Percentiles rank a stretch among this genome's conserved stretches.
Evolutionary conservation across 768 basidiomycete genomes (phyloP).

Genomic region (Asterophora lycoperdoides): DNA sequence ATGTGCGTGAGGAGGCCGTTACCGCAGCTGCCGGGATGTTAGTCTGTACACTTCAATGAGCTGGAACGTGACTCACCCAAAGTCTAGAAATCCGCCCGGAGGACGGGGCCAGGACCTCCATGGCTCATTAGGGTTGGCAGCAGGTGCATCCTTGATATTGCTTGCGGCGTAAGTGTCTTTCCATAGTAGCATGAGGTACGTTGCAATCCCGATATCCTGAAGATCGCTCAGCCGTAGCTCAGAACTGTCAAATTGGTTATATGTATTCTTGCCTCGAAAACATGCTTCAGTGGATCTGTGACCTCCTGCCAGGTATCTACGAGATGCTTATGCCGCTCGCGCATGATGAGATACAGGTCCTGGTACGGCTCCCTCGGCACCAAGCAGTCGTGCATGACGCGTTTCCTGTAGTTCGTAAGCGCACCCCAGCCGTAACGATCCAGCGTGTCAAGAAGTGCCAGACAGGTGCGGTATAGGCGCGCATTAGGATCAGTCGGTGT

Average conservation of each 20-base stretch:
- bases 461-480: constrained; percentile 74
- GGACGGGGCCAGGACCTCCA: constrained; percentile 80
- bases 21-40: constrained; percentile 58
- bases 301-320: constrained; percentile 73
- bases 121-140: constrained; percentile 29
- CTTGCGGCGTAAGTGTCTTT: constrained; percentile 52
- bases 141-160: constrained; percentile 1
- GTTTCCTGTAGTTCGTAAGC: constrained; percentile 78
- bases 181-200: constrained; percentile 91
- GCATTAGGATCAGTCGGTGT: constrained; percentile 49
- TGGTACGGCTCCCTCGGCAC: constrained; percentile 78
- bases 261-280: constrained; percentile 63
- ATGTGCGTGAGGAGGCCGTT: constrained; percentile 93
- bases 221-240: not conserved
- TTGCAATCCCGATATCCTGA: constrained; percentile 93
- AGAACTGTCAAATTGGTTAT: not conserved
- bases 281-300: constrained; percentile 87
- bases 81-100: constrained; percentile 80
- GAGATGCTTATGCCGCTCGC: constrained; percentile 77
- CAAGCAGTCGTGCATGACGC: constrained; percentile 78
- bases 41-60: not conserved
- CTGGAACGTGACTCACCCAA: constrained; percentile 52
- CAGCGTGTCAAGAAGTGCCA: constrained; percentile 76
- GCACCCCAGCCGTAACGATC: constrained; percentile 90
- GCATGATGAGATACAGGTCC: constrained; percentile 84